These are phyloP conservation scores for Anisogramma anomala DNA, from an alignment of 2,329 filamentous ascomycete genomes.

Conservation along the genomic window DNA sequence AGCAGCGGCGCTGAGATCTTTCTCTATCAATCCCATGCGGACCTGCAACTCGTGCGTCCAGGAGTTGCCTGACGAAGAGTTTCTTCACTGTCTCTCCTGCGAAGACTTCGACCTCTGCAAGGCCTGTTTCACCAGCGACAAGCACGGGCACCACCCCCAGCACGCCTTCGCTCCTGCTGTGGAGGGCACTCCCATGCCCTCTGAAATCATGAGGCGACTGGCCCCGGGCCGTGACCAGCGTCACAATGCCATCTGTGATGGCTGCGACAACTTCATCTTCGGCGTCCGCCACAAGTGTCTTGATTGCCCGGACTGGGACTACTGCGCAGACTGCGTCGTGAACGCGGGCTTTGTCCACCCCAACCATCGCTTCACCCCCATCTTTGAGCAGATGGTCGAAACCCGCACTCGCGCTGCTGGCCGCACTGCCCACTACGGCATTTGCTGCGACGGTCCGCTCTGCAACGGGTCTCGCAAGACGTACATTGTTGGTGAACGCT, in stretches of 20 bases:
- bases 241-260: slow-evolving; percentile 88
- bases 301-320: slow-evolving; percentile 96
- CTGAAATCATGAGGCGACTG: slow-evolving; percentile 55
- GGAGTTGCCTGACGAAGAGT: slow-evolving; percentile 65
- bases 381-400: slow-evolving; percentile 54
- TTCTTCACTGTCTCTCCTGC: slow-evolving; percentile 75
- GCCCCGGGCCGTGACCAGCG: slow-evolving; percentile 66
- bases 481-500: slow-evolving; percentile 79
- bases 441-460: slow-evolving; percentile 89
- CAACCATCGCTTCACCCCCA: slow-evolving; percentile 74
- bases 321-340: slow-evolving; percentile 65
- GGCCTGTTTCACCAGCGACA: slow-evolving; percentile 60
- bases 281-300: slow-evolving; percentile 95
- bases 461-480: slow-evolving; percentile 51
- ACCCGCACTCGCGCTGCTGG: slow-evolving; percentile 26
- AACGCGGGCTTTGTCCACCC: slow-evolving; percentile 61
- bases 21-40: slow-evolving; percentile 31
- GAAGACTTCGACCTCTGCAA: slow-evolving; percentile 91
- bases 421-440: slow-evolving; percentile 59
- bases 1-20: neutral
- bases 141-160: slow-evolving; percentile 83
- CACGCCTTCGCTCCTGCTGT: slow-evolving; percentile 67
- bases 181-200: slow-evolving; percentile 48
- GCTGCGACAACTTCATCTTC: slow-evolving; percentile 76
- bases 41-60: slow-evolving; percentile 58